A percentile compares a stretch with the other conserved stretches of the same genome.
These are phyloP conservation scores for Talaromyces thailandensis DNA, from an alignment of 495 filamentous ascomycete genomes.

Conservation along the genomic window DNA sequence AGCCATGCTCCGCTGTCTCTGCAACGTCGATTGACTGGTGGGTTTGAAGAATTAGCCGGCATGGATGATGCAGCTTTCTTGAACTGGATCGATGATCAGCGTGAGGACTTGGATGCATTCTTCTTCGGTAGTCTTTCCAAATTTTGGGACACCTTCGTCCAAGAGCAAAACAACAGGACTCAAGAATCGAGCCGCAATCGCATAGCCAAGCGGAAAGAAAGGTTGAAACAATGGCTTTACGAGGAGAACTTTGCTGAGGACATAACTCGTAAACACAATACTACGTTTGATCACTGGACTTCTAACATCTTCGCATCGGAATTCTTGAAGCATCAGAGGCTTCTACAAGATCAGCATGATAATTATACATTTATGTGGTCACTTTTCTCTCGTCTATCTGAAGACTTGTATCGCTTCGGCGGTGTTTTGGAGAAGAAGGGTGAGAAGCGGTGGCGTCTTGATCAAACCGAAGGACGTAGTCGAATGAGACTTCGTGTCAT, in stretches of 20 bases:
- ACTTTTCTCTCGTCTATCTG: conserved; percentile 62
- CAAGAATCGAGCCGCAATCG: conserved; percentile 61
- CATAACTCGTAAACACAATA: conserved; percentile 67
- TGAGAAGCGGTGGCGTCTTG: conserved; percentile 74
- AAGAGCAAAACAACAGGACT: conserved; percentile 65
- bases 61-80: conserved; percentile 83
- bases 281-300: conserved; percentile 80
- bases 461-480: conserved; percentile 91
- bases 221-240: conserved; percentile 64
- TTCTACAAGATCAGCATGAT: conserved; percentile 86
- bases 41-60: conserved; percentile 76
- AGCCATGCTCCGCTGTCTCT: conserved; percentile 56
- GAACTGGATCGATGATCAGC: conserved; percentile 76
- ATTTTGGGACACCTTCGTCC: conserved; percentile 77
- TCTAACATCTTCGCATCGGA: conserved; percentile 90
- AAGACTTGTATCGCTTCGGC: conserved; percentile 64
- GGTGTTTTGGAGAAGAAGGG: conserved; percentile 63
- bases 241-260: conserved; percentile 61
- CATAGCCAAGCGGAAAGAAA: conserved; percentile 67
- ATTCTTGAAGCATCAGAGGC: conserved; percentile 79
- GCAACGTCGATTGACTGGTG: conserved; percentile 61
- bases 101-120: conserved; percentile 67
- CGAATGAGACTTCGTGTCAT: conserved; percentile 85
- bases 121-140: conserved; percentile 73
- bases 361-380: conserved; percentile 65